Percentiles rank a stretch among this genome's conserved stretches.
Conservation (phyloP, 495 filamentous ascomycete genomes). For the Amphirosellinia nigrospora region DNA sequence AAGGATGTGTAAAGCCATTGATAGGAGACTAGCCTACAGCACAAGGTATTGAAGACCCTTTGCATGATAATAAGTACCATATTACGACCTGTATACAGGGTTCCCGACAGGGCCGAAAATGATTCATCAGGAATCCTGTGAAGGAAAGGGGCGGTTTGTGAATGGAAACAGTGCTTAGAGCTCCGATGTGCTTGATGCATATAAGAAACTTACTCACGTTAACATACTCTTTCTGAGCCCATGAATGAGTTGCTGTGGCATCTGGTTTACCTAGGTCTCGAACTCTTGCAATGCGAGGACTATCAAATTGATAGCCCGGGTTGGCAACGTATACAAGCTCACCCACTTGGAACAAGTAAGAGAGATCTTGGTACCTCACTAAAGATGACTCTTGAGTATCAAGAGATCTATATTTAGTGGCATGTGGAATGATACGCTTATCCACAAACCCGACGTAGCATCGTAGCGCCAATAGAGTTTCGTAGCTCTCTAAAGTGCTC, state of each 20-base stretch:
- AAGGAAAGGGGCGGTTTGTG: background rate
- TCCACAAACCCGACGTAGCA: background rate
- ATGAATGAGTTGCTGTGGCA: background rate
- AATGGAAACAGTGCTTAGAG: background rate
- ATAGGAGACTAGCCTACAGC: too few species aligned
- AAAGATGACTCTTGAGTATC: background rate
- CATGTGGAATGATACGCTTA: background rate
- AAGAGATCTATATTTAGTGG: background rate
- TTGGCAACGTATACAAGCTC: background rate
- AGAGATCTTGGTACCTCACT: background rate
- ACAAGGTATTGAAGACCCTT: too few species aligned
- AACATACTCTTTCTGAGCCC: background rate
- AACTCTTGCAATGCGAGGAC: background rate
- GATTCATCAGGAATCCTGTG: background rate
- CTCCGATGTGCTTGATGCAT: background rate
- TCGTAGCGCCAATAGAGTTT: background rate
- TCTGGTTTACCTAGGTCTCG: background rate
- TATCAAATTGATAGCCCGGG: background rate
- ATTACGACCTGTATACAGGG: too few species aligned
- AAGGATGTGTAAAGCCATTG: too few species aligned
- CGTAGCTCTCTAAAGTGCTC: background rate
- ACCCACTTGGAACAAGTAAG: background rate
- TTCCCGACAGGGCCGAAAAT: too few species aligned
- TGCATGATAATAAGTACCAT: too few species aligned
- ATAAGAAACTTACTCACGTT: background rate